Base-by-base conservation (phyloP, 2,329 filamentous ascomycete genomes). In the Xenoacremonium recifei region DNA sequence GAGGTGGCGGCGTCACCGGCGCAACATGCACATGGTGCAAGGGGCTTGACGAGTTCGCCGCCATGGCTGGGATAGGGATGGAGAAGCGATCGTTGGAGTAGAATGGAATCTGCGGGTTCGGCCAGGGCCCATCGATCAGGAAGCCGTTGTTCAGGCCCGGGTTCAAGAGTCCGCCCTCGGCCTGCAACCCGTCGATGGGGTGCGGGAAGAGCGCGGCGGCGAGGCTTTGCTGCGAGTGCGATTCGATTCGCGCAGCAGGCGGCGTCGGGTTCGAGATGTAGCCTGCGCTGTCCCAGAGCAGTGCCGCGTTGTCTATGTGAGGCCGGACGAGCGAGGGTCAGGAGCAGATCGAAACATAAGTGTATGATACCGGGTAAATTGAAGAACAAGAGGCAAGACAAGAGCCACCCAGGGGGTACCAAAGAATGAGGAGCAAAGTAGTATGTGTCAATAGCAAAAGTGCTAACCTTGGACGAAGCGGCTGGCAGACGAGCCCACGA, bases 401-500 rank as follows among this genome's bases (percentile, higher is more conserved):
- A n/a, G n/a, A n/a, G n/a, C n/a, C n/a, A n/a, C n/a, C n/a, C n/a
- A n/a, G n/a, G n/a, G n/a, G n/a, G 38, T 13, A 31, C 31, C 27
- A 21, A 21, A 42, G 27, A n/a, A 34, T 19, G n/a, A 21, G 27
- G n/a, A 13, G 15, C 5, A 39, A 23, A 19, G 18, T 33, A 34
- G 34, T 29, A 41, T 25, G 25, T 16, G 25, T 7, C 13, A n/a
- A 16, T 21, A 18, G n/a, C 15, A 32, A 13, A 35, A 13, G 9
- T 18, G 55, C 55, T 58, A 58, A 58, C 55, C 55, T 57, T 55
- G 55, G 37, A 57, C 25, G 35, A 54, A 31, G 35, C 48, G 49
- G 31, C 49, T 41, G 40, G 58, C 43, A 17, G 50, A 27, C 18
- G 49, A 49, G 38, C 54, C 51, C 51, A 58, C 49, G 37, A 51